Percentiles rank a stretch among this genome's conserved stretches.
phyloP scores from a whole-genome alignment of 495 filamentous ascomycete species.

The Xanthoparmelia taractica region DNA sequence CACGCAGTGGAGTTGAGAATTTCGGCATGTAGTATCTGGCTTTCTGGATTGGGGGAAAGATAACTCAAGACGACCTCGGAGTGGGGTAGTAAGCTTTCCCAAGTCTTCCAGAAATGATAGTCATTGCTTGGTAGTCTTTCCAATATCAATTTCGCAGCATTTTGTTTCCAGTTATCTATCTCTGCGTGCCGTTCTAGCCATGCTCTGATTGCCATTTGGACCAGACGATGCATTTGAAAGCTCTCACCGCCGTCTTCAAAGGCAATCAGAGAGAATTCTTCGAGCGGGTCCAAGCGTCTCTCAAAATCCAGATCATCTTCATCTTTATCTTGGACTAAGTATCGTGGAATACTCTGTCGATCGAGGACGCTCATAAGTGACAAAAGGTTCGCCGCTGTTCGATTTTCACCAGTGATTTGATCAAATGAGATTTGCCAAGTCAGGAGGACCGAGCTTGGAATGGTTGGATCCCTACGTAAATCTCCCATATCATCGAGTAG shows the following conservation, averaged over 20 bases:
- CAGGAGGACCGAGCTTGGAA: neutral
- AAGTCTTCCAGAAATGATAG: neutral
- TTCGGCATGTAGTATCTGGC: neutral
- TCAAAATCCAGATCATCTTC: constrained; percentile 22
- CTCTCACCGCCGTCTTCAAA: constrained; percentile 5
- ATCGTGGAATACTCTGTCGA: constrained; percentile 3
- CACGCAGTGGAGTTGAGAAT: neutral
- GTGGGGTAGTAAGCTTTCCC: neutral
- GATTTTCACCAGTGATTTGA: neutral
- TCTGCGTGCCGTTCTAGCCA: constrained; percentile 24
- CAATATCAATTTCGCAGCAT: neutral
- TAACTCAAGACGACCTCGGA: constrained; percentile 18
- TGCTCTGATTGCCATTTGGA: constrained; percentile 22
- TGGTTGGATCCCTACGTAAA: neutral
- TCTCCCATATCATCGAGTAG: neutral
- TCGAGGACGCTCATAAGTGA: constrained; percentile 13
- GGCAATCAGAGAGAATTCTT: constrained; percentile 23
- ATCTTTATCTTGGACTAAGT: constrained; percentile 16
- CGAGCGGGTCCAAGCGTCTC: constrained; percentile 8
- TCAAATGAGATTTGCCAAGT: constrained; percentile 9
- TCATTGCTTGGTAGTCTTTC: neutral
- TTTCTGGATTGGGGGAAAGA: neutral
- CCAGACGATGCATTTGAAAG: constrained; percentile 24
- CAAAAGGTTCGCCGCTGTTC: neutral
- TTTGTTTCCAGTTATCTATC: neutral